phyloP scores from a whole-genome alignment of 164 flowering plant species.

The Macadamia integrifolia region DNA sequence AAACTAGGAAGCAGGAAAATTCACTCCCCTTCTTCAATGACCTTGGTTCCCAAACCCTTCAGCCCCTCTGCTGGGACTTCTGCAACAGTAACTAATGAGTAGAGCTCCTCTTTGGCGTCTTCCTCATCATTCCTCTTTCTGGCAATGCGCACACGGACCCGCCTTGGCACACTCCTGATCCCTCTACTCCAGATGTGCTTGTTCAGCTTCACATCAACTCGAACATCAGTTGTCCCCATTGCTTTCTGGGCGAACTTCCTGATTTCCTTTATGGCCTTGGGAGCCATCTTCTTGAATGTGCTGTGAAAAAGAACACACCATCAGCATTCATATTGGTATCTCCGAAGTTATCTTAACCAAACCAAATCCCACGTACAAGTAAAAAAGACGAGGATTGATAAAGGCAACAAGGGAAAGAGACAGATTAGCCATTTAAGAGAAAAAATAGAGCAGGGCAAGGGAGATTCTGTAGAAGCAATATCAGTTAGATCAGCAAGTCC shows the following conservation, averaged over 20 bases:
- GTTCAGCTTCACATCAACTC: constrained; percentile 46
- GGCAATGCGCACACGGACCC: not conserved
- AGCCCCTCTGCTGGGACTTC: not conserved
- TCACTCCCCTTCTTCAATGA: not conserved
- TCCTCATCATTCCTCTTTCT: not conserved
- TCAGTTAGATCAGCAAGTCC: no score
- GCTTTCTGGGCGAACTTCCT: constrained; percentile 34
- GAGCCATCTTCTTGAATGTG: constrained; percentile 43
- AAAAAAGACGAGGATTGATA: no score
- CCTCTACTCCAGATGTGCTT: constrained; percentile 53
- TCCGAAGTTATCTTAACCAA: no score
- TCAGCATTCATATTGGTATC: not conserved
- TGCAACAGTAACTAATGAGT: not conserved
- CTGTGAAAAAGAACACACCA: constrained; percentile 10
- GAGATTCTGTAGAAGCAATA: no score
- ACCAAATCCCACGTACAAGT: no score
- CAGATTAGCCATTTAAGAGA: no score
- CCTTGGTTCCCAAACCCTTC: not conserved
- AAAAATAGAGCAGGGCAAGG: no score
- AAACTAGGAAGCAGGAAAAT: not conserved
- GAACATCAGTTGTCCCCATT: constrained; percentile 34
- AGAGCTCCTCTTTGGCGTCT: not conserved
- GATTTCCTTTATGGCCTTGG: constrained; percentile 38
- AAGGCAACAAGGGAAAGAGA: no score
- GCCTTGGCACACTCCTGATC: constrained; percentile 22